Percentiles rank a stretch among this genome's conserved stretches.
Evolutionary conservation across 495 filamentous ascomycete genomes (phyloP).

Genomic region (Staphylotrichum tortipilum): DNA sequence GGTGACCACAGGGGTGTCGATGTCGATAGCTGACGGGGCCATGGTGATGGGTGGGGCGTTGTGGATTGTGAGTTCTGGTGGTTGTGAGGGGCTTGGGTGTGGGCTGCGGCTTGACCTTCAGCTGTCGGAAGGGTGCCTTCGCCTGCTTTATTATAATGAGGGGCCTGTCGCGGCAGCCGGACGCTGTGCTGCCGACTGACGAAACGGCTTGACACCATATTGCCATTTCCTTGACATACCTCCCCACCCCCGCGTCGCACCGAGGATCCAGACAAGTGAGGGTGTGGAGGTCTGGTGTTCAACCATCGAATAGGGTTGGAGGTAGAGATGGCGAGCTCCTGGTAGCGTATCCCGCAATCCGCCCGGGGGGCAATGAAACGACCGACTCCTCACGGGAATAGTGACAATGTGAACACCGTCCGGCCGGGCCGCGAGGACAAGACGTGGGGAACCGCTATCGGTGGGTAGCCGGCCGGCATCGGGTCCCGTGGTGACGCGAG

Average conservation of each 20-base stretch:
- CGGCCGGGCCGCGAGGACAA: no score
- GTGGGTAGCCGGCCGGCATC: not conserved
- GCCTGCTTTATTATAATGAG: no score
- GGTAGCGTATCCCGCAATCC: slow-evolving; percentile 5
- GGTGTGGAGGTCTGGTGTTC: not conserved
- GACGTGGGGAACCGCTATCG: not conserved
- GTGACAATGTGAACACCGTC: not conserved
- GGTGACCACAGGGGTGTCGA: slow-evolving; percentile 8
- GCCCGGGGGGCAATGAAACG: not conserved
- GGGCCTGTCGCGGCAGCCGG: no score
- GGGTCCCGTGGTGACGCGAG: not conserved
- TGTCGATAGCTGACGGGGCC: slow-evolving; percentile 27
- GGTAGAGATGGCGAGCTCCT: slow-evolving; percentile 8
- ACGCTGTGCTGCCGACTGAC: no score
- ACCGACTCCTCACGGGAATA: not conserved
- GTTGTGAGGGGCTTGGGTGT: not conserved
- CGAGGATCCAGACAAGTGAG: not conserved
- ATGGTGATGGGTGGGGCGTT: slow-evolving; percentile 7
- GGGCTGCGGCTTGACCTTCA: not conserved
- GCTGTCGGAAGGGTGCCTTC: no score
- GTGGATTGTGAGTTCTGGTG: not conserved
- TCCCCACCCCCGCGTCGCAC: not conserved
- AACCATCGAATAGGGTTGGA: not conserved
- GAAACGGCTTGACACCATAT: not conserved
- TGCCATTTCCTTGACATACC: not conserved